Evolutionary conservation across 371 early-diverging fungal species (phyloP), one percentile per base, ranked within the genome.

Genomic region (Rhizopus stolonifer): DNA sequence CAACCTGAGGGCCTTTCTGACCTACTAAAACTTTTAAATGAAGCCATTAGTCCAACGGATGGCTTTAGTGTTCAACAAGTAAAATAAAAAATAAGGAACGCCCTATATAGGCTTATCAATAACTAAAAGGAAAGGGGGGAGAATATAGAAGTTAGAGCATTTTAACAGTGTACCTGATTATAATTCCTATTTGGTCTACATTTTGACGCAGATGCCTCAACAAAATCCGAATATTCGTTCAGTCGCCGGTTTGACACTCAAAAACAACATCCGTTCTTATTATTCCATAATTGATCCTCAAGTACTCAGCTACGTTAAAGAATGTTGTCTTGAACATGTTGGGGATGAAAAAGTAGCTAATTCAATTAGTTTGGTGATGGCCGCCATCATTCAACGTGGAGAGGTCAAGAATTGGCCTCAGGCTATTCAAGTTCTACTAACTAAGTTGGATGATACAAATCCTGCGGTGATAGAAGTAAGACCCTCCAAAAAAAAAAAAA

Each of bases 241-340:
- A 15, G 86, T 91, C 34, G 96, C 95, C 18, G 98, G 94, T 24
- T 78, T 96, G 45, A 77, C 88, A 32, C 81, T 95, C 46, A 96
- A 95, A 78, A 93, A 92, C 80, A 86, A 86, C 57, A 81, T 95
- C 51, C 74, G 85, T 42, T 62, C 78, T 39, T 76, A 83, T 54
- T 85, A 81, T 55, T 59, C 61, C 32, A 74, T 67, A 33, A 83
- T 89, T 54, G 76, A 81, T 46, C 78, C 86, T n/a, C 65, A 65
- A 18, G 86, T 86, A 11, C 51, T 94, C 23, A 83, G 79, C 2
- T 88, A 89, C 58, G 82, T 93, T 47, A 92, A 94, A 72, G 64
- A 71, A 45, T 74, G 80, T 54, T 82, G 85, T 29, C 74, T 94
- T 32, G 80, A 79, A 14, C 83, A 82, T 32, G 70, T 96, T 26